Evolutionary conservation across 73 alveolate species (phyloP).

Genomic region (Uronychia binucleata): DNA sequence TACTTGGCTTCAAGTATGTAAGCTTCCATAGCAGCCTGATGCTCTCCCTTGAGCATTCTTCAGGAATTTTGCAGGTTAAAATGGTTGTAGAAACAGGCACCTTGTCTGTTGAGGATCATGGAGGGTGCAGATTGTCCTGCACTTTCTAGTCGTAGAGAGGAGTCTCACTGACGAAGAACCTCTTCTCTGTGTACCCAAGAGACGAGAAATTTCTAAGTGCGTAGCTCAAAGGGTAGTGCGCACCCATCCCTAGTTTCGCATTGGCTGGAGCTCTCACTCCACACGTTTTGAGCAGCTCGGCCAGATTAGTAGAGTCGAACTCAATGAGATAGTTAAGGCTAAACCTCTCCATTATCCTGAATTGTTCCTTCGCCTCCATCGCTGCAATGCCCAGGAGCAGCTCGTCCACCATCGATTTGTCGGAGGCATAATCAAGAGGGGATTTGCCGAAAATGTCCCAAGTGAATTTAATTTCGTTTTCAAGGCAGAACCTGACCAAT

Average conservation of each 20-base stretch:
- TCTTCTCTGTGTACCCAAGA: background rate
- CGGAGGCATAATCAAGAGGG: constrained; percentile 32
- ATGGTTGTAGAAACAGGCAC: background rate
- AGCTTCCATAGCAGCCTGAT: background rate
- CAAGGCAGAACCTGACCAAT: constrained; percentile 16
- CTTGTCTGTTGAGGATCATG: background rate
- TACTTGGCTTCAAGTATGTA: background rate
- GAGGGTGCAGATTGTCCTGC: background rate
- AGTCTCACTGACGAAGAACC: background rate
- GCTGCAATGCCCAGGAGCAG: background rate
- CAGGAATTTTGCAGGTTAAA: background rate
- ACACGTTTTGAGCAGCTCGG: background rate
- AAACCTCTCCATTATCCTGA: background rate
- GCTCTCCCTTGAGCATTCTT: background rate
- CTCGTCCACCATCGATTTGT: background rate
- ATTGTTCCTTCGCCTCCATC: background rate
- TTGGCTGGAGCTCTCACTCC: background rate
- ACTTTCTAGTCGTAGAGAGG: background rate
- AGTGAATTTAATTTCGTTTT: constrained; percentile 4
- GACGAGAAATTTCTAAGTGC: background rate
- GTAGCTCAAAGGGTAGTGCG: background rate
- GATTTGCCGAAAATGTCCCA: constrained; percentile 31
- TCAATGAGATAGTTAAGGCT: background rate
- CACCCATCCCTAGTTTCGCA: background rate
- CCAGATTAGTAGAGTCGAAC: background rate